phyloP scores from a whole-genome alignment of 179 eudicot genomes.

The Vitellaria paradoxa region DNA sequence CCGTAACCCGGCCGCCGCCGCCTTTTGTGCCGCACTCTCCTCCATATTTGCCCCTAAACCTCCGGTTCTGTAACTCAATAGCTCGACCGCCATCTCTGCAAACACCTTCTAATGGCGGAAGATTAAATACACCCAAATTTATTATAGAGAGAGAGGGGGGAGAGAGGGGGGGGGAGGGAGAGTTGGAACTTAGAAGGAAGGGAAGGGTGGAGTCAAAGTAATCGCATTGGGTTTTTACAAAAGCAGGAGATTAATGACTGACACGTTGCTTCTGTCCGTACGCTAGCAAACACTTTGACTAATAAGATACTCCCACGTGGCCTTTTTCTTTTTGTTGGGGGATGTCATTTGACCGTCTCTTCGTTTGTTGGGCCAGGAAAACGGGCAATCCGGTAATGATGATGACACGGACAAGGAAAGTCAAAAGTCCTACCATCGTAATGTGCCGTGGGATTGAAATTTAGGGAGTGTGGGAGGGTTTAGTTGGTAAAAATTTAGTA shows the following conservation, averaged over 20 bases:
- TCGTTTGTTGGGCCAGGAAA: conserved; percentile 19
- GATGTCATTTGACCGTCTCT: conserved; percentile 25
- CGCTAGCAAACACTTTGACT: conserved; percentile 34
- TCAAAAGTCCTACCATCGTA: conserved; percentile 23
- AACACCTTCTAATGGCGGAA: background rate
- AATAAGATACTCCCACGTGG: conserved; percentile 21
- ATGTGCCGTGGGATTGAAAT: conserved; percentile 41
- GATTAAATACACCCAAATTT: background rate
- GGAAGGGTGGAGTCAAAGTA: background rate
- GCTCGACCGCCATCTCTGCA: conserved; percentile 60
- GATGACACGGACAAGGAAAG: conserved; percentile 20
- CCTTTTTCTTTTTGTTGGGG: background rate
- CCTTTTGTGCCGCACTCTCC: conserved; percentile 46
- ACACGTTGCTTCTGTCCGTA: conserved; percentile 1
- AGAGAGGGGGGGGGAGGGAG: background rate
- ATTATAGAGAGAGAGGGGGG: background rate
- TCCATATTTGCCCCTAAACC: conserved; percentile 37
- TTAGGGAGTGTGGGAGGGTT: conserved; percentile 9
- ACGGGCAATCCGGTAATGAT: conserved; percentile 25
- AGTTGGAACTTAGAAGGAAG: background rate
- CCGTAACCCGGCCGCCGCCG: conserved; percentile 55
- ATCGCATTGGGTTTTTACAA: no score
- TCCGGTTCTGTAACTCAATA: conserved; percentile 43
- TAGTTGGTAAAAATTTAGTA: no score
- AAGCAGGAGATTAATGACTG: no score